These are phyloP conservation scores for Geotrichum klebahnii DNA, from an alignment of 1,139 yeast species.

Conservation along the genomic window DNA sequence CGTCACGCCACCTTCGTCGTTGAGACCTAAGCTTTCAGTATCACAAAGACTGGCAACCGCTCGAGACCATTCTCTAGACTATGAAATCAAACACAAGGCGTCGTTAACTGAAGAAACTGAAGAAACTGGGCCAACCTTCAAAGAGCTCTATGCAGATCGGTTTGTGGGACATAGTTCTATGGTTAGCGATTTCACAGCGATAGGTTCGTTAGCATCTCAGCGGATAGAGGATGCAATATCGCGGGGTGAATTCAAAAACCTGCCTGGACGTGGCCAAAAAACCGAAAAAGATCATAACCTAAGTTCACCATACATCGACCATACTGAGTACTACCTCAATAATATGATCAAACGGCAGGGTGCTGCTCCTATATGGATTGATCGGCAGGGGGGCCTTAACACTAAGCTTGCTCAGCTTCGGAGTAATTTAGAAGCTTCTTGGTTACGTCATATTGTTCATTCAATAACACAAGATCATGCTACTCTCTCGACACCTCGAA, in stretches of 20 bases:
- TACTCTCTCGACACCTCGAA: not conserved
- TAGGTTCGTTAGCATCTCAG: constrained; percentile 66
- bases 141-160: constrained; percentile 59
- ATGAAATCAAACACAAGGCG: constrained; percentile 32
- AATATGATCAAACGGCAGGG: constrained; percentile 72
- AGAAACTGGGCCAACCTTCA: constrained; percentile 49
- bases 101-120: constrained; percentile 29
- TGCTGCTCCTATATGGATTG: constrained; percentile 85
- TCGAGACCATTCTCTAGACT: constrained; percentile 63
- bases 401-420: constrained; percentile 48
- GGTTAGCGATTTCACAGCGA: constrained; percentile 50
- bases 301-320: constrained; percentile 49
- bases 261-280: constrained; percentile 55
- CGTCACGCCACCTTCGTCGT: constrained; percentile 24
- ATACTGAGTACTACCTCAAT: constrained; percentile 64
- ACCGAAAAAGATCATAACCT: constrained; percentile 47
- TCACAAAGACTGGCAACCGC: constrained; percentile 53
- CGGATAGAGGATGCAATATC: constrained; percentile 69
- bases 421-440: constrained; percentile 20
- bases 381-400: constrained; percentile 61
- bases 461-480: not conserved
- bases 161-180: constrained; percentile 58
- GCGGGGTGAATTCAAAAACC: constrained; percentile 62
- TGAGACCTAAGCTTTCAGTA: constrained; percentile 24
- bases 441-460: constrained; percentile 21